A percentile compares a stretch with the other conserved stretches of the same genome.
Conservation (phyloP, 768 basidiomycete genomes). For the Nidula microcarpa region DNA sequence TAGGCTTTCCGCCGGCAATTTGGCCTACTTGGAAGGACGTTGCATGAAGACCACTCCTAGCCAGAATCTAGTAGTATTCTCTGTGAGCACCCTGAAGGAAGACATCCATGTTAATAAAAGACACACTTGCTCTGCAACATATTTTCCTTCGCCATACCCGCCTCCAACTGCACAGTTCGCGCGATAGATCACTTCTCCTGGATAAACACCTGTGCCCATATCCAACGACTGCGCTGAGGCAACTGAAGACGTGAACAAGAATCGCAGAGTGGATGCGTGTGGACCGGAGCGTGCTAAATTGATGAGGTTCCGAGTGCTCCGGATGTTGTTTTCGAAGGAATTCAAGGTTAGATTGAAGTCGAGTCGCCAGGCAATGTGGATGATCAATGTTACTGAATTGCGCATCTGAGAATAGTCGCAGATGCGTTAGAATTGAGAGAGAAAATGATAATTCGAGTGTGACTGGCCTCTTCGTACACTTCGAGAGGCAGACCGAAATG, state of each 20-base stretch:
- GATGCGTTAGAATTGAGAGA: conserved; percentile 37
- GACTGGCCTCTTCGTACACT: conserved; percentile 14
- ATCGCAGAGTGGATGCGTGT: conserved; percentile 10
- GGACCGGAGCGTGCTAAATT: conserved; percentile 25
- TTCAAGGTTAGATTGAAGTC: conserved; percentile 42
- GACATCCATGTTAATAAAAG: not conserved
- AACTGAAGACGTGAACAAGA: conserved; percentile 36
- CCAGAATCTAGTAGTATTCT: conserved; percentile 17
- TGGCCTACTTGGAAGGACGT: conserved; percentile 32
- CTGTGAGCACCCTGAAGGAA: not conserved
- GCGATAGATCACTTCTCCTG: conserved; percentile 19
- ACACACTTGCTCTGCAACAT: conserved; percentile 29
- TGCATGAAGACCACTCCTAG: conserved; percentile 21
- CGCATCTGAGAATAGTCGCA: conserved; percentile 24
- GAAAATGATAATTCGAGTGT: conserved; percentile 4
- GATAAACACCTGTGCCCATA: conserved; percentile 16
- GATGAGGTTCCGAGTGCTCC: conserved; percentile 37
- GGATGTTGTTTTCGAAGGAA: conserved; percentile 41
- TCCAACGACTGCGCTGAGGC: conserved; percentile 23
- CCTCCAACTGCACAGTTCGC: conserved; percentile 20
- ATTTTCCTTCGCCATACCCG: conserved; percentile 36
- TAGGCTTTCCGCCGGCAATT: conserved; percentile 26
- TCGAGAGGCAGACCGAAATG: conserved; percentile 22
- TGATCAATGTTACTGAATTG: conserved; percentile 19
- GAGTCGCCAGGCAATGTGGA: conserved; percentile 44